Base-by-base conservation (phyloP, 1,284 basidiomycete genomes). In the Mycosarcoma mackinlayi region DNA sequence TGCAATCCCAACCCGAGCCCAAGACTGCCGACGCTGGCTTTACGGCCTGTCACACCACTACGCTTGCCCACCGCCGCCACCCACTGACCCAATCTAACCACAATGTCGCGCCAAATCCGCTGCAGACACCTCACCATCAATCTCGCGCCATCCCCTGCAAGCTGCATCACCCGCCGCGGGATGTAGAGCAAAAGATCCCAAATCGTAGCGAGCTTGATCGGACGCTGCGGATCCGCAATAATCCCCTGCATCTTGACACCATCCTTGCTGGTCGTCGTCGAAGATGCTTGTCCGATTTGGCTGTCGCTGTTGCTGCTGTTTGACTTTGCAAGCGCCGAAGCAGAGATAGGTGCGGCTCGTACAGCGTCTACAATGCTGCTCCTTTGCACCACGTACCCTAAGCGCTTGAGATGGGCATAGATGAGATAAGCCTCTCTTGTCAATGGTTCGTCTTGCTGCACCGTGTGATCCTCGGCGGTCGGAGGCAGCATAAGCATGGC, bases 361-460 rank as follows among this genome's bases (percentile, higher is more conserved):
- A 73, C 34, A 1, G 55, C 53, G 30, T 82, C 80, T 0, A 74
- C 57, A 7, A 75, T 46, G 11, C 18, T 72, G 1, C 90, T 85
- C 19, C 94, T 87, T 44, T 89, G 92, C 6, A 98, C 89, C 3
- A 90, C 88, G 83, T 96, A 98, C 10, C 95, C 95, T 24, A 98
- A 85, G 10, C 95, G 88, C 78, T 91, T 93, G 23, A 98, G 86
- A 81, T 95, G 94, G 0, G 94, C 88, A 78, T 92, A 98, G 16
- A 95, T 91, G 86, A 95, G 92, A 80, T 95, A 94, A 48, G 88
- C 87, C 77, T 96, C 93, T 68, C 92, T 84, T 0, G 90, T 91
- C 46, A 70, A 33, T 30, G 94, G 81, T 24, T 92, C 90, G 37
- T 83, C 86, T 4, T 91, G 91, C 0, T 83, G 86, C 5, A 90